Percentiles rank a stretch among this genome's conserved stretches.
Conservation (phyloP, 2,329 filamentous ascomycete genomes). For the Thielaviopsis populi region DNA sequence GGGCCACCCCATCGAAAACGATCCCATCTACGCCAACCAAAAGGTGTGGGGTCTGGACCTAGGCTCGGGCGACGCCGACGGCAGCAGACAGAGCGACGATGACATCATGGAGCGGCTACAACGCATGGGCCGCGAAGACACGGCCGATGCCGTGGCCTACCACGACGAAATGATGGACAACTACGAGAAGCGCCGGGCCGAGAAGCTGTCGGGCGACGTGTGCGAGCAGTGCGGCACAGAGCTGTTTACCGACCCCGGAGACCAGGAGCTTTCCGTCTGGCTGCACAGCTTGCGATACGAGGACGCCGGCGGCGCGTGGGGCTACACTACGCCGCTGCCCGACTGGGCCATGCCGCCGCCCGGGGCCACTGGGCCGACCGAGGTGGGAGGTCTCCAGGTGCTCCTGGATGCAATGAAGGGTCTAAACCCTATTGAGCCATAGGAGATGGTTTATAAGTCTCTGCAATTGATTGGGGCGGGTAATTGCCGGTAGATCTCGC, state of each 20-base stretch:
- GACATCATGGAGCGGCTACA: constrained; percentile 76
- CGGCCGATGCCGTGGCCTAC: constrained; percentile 80
- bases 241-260: constrained; percentile 81
- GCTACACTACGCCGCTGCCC: constrained; percentile 72
- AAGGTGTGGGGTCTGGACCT: constrained; percentile 76
- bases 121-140: constrained; percentile 86
- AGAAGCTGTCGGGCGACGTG: constrained; percentile 76
- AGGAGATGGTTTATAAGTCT: neutral
- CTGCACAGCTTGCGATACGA: constrained; percentile 85
- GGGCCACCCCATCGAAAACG: constrained; percentile 89
- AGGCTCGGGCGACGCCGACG: constrained; percentile 51
- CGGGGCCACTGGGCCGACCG: constrained; percentile 54
- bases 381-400: constrained; percentile 46
- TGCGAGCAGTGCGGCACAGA: constrained; percentile 75
- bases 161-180: constrained; percentile 85
- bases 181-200: constrained; percentile 80
- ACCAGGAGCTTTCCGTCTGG: constrained; percentile 83
- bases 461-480: neutral
- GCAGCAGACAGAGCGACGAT: constrained; percentile 59
- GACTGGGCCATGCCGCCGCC: constrained; percentile 72
- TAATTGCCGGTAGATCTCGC: neutral
- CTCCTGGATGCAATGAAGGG: constrained; percentile 40
- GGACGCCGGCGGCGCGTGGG: constrained; percentile 69
- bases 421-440: constrained; percentile 22
- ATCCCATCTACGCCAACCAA: constrained; percentile 93